phyloP scores from a whole-genome alignment of 2,329 filamentous ascomycete species.

The Atkinsonella hypoxylon region DNA sequence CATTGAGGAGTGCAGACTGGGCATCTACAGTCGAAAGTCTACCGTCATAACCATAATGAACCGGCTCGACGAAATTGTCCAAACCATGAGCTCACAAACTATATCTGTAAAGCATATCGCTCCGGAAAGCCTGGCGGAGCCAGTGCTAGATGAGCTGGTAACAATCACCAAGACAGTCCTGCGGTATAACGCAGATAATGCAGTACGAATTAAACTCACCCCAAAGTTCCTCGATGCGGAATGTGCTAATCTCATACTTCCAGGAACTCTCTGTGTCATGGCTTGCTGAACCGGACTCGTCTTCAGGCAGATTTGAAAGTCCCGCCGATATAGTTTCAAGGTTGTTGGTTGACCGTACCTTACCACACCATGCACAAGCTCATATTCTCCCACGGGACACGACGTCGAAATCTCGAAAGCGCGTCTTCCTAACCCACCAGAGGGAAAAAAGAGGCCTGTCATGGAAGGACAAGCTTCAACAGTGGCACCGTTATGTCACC shows the following conservation, averaged over 20 bases:
- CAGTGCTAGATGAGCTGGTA: slow-evolving; percentile 18
- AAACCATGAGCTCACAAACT: slow-evolving; percentile 14
- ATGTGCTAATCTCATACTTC: neutral
- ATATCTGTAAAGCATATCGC: slow-evolving; percentile 15
- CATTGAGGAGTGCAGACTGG: slow-evolving; percentile 13
- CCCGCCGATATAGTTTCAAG: slow-evolving; percentile 32
- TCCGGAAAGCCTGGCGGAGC: slow-evolving; percentile 8
- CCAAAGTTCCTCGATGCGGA: neutral
- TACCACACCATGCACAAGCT: slow-evolving; percentile 4
- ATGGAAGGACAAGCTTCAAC: slow-evolving; percentile 22
- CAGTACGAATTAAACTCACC: slow-evolving; percentile 10
- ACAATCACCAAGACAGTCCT: slow-evolving; percentile 22
- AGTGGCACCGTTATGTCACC: slow-evolving; percentile 19
- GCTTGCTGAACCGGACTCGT: slow-evolving; percentile 20
- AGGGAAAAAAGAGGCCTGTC: slow-evolving; percentile 21
- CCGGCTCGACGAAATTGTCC: slow-evolving; percentile 21
- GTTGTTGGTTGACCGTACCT: slow-evolving; percentile 24
- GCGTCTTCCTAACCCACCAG: slow-evolving; percentile 14
- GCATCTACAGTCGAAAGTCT: slow-evolving; percentile 19
- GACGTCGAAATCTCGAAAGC: neutral
- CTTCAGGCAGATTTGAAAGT: slow-evolving; percentile 22
- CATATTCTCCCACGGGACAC: slow-evolving; percentile 12
- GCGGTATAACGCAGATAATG: slow-evolving; percentile 8
- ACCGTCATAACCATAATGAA: slow-evolving; percentile 22
- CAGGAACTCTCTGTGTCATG: slow-evolving; percentile 29